phyloP scores from a whole-genome alignment of 225 moss, liverwort and hornwort species.

The Pseudisothecium myosuroides region DNA sequence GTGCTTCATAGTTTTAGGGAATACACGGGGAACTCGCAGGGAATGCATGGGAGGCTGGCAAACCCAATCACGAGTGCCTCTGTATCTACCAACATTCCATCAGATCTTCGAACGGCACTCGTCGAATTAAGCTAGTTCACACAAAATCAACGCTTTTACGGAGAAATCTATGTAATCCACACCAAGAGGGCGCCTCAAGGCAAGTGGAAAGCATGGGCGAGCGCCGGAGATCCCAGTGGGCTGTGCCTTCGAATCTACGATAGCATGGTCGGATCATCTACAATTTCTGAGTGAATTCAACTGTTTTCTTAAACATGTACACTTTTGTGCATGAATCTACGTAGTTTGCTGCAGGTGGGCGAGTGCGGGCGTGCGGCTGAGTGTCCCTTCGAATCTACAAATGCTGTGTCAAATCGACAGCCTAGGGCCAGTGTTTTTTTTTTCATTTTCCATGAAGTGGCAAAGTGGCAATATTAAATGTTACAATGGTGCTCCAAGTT shows the following conservation, averaged over 20 bases:
- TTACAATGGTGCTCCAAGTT: too few species aligned
- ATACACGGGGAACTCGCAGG: too few species aligned
- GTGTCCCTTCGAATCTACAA: too few species aligned
- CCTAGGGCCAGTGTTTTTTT: too few species aligned
- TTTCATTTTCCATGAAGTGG: too few species aligned
- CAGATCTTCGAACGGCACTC: fast-evolving
- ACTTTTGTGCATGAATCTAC: background rate
- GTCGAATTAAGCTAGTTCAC: fast-evolving
- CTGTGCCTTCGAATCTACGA: background rate
- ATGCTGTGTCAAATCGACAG: too few species aligned
- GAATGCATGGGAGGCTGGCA: background rate
- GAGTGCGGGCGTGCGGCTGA: too few species aligned
- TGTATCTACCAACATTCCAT: background rate
- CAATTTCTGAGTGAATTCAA: background rate
- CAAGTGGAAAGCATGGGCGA: background rate
- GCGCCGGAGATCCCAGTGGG: fast-evolving
- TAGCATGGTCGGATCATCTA: fast-evolving
- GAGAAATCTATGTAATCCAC: background rate
- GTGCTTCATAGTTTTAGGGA: too few species aligned
- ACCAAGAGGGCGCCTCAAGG: background rate
- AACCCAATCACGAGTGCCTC: background rate
- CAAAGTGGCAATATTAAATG: too few species aligned
- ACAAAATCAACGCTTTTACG: background rate
- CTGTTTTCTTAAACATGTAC: background rate
- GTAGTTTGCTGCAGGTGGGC: too few species aligned